phyloP scores from a whole-genome alignment of 2,329 filamentous ascomycete genomes.

The Dothistroma pini region DNA sequence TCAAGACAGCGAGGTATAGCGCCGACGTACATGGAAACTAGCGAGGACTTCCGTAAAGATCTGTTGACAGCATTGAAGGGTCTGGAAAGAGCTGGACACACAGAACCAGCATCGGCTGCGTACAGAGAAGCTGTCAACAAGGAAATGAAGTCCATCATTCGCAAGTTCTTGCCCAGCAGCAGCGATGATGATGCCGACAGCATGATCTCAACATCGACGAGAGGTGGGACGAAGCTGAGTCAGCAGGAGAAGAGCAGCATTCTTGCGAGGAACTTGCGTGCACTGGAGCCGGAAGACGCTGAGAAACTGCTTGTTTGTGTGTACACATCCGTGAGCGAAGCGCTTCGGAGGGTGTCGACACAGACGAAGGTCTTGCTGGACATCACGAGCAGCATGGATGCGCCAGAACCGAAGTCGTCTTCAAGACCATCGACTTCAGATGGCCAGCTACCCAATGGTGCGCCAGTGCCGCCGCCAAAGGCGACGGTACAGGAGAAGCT shows the following conservation, averaged over 20 bases:
- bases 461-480: slow-evolving; percentile 11
- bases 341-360: slow-evolving; percentile 75
- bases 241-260: slow-evolving; percentile 88
- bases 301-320: slow-evolving; percentile 78
- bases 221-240: slow-evolving; percentile 63
- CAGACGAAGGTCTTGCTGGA: slow-evolving; percentile 95
- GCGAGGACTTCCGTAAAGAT: slow-evolving; percentile 65
- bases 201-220: slow-evolving; percentile 78
- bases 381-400: slow-evolving; percentile 71
- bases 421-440: slow-evolving; percentile 45
- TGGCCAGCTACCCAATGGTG: slow-evolving; percentile 34
- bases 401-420: slow-evolving; percentile 39
- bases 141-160: slow-evolving; percentile 82
- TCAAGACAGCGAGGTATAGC: slow-evolving; percentile 51
- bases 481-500: slow-evolving; percentile 62
- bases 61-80: slow-evolving; percentile 71
- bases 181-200: slow-evolving; percentile 92
- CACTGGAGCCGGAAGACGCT: slow-evolving; percentile 77
- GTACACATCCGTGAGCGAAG: slow-evolving; percentile 85
- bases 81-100: slow-evolving; percentile 75
- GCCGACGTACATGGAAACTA: slow-evolving; percentile 74
- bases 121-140: slow-evolving; percentile 81
- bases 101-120: slow-evolving; percentile 73
- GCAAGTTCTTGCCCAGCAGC: slow-evolving; percentile 81
- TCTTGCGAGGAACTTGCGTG: slow-evolving; percentile 80